A percentile compares a stretch with the other conserved stretches of the same genome.
Conservation (phyloP, 257 asterid genomes). For the Plantago major region DNA sequence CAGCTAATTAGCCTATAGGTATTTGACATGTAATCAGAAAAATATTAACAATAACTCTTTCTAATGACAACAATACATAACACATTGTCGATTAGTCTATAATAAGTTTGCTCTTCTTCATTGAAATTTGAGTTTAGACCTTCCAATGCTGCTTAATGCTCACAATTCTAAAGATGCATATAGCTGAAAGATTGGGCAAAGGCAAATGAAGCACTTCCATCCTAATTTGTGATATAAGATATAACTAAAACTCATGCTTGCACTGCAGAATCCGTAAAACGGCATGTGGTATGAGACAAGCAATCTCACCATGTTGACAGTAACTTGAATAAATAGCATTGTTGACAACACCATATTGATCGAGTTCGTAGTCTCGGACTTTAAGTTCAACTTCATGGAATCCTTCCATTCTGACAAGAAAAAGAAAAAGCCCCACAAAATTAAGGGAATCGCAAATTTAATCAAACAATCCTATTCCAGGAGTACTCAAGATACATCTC, state of each 20-base stretch:
- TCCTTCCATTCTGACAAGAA: conserved; percentile 47
- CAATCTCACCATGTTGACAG: conserved; percentile 84
- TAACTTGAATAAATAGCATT: conserved; percentile 83
- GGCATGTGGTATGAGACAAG: background rate
- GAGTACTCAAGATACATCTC: background rate
- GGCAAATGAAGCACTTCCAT: background rate
- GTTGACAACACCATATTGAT: conserved; percentile 91
- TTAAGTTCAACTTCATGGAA: conserved; percentile 77
- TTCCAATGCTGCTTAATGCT: background rate
- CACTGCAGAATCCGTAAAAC: background rate
- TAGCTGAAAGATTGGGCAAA: background rate
- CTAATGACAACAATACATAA: background rate
- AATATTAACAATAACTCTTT: background rate
- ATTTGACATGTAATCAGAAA: background rate
- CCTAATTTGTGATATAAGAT: too few relatives aligned
- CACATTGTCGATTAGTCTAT: background rate
- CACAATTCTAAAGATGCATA: background rate
- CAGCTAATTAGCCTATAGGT: background rate
- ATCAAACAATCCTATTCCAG: background rate
- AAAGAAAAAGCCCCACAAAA: background rate
- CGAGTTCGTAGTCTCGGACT: conserved; percentile 90
- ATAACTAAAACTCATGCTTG: background rate
- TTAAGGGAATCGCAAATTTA: background rate
- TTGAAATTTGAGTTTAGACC: background rate
- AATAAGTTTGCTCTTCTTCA: background rate